Conservation (phyloP, 345 rosid species). For the Carallia brachiata region DNA sequence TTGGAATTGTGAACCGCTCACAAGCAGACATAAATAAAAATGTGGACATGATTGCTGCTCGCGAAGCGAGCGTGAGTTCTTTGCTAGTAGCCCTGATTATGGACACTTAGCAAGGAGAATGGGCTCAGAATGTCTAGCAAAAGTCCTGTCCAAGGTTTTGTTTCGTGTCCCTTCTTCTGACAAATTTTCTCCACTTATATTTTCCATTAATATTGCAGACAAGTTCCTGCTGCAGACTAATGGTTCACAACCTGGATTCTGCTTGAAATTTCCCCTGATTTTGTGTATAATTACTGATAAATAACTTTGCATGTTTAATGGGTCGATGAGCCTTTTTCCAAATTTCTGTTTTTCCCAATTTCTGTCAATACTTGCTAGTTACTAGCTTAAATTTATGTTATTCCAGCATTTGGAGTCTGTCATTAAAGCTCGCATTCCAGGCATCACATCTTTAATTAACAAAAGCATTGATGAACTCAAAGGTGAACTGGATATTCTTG, state of each 20-base stretch:
- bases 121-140: slow-evolving; percentile 35
- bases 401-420: slow-evolving; percentile 33
- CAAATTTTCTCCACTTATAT: not conserved
- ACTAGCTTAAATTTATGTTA: not conserved
- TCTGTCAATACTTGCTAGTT: not conserved
- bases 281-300: not conserved
- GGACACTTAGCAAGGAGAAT: slow-evolving; percentile 31
- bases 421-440: slow-evolving; percentile 32
- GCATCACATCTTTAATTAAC: slow-evolving; percentile 27
- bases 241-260: not conserved
- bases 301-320: not conserved
- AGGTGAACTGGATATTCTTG: slow-evolving; percentile 29
- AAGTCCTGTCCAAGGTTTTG: slow-evolving; percentile 30
- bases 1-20: slow-evolving; percentile 37
- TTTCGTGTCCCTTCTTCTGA: not conserved
- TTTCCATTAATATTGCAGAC: not conserved
- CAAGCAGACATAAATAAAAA: slow-evolving; percentile 31
- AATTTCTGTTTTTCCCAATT: not conserved
- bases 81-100: slow-evolving; percentile 31
- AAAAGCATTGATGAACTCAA: slow-evolving; percentile 34
- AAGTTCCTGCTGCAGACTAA: not conserved
- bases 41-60: slow-evolving; percentile 32
- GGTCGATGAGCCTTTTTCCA: not conserved
- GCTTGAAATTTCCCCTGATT: not conserved
- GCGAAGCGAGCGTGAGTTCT: slow-evolving; percentile 29